Evolutionary conservation across 1,139 yeast genomes (phyloP).

Genomic region (Yamadazyma triangularis): DNA sequence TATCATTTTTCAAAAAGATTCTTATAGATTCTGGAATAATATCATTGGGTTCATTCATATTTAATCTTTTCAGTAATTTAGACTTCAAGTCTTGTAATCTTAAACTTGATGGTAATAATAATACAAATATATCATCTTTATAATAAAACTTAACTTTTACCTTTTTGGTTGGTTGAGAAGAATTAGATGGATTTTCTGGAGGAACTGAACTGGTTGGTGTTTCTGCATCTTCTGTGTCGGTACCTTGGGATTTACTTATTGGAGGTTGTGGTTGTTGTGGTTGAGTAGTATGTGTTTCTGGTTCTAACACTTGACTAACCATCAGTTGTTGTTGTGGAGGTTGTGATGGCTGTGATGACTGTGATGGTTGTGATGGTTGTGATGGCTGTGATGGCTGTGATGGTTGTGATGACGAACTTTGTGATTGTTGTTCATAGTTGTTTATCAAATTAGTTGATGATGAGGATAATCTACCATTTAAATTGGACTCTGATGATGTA

Average conservation of each 20-base stretch:
- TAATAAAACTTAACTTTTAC: slow-evolving; percentile 80
- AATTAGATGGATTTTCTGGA: no score
- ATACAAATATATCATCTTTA: slow-evolving; percentile 87
- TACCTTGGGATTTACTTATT: neutral
- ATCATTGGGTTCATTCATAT: slow-evolving; percentile 10
- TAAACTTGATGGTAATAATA: slow-evolving; percentile 63
- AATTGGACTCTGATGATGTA: slow-evolving; percentile 23
- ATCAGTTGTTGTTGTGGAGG: slow-evolving; percentile 1
- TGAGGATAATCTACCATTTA: slow-evolving; percentile 11
- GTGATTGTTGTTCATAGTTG: slow-evolving; percentile 1
- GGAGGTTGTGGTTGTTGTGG: slow-evolving; percentile 5
- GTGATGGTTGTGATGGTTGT: no score
- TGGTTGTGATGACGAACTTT: no score
- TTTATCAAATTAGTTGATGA: slow-evolving; percentile 11
- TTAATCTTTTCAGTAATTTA: slow-evolving; percentile 63
- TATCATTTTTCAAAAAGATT: slow-evolving; percentile 39
- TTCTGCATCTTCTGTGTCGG: neutral
- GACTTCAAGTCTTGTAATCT: slow-evolving; percentile 57
- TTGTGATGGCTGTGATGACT: no score
- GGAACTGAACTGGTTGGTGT: slow-evolving; percentile 4
- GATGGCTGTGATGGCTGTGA: no score
- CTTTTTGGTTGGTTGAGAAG: slow-evolving; percentile 18
- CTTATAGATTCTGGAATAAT: slow-evolving; percentile 16
- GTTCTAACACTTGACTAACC: no score
- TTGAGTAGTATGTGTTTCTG: no score